Base-by-base conservation (phyloP, 2,329 filamentous ascomycete genomes). In the Fusarium brevicatenulatum region DNA sequence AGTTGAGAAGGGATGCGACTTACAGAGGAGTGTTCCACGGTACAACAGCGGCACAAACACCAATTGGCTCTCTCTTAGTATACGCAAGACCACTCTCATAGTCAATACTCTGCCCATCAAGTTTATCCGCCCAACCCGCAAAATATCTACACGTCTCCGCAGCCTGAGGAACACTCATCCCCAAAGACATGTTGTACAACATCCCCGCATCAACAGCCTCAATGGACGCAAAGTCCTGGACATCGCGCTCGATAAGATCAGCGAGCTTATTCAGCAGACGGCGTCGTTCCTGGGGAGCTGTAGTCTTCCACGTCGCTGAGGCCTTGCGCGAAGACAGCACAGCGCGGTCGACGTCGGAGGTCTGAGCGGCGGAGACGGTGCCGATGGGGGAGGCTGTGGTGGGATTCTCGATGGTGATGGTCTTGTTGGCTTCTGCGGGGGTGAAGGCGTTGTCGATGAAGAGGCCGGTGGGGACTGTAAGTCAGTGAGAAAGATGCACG, bases 151-250 rank as follows among this genome's bases (percentile, higher is more conserved):
- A 44, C 2, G 70, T 67, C 52, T 72, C 70, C 0, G 18, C 53
- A 10, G 70, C 60, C 1, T 73, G 70, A 2, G 42, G 39, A 81
- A 83, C 88, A 90, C 67, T 70, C 37, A 70, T 39, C 0, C 66
- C 66, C 1, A 70, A n/a, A 0, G 79, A 87, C 90, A 75, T 89
- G 75, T 80, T 86, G 78, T 93, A 87, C 67, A 91, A 88, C 86
- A 94, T 94, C 80, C 92, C 94, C 77, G 95, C 93, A 85, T 95
- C 93, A 53, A 95, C 87, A 25, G 93, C 90, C 85, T 97, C 94
- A 61, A 96, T 90, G 5, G 92, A 87, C 37, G 92, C 91, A 66
- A 97, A 86, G 25, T 90, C 85, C 42, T 95, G 91, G 18, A 85
- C 72, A 81, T 96, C 91, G 84, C 92, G 87, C 84, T 95, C 92